phyloP scores from a whole-genome alignment of 169 alveolate genomes.

The Plasmodium malariae region DNA sequence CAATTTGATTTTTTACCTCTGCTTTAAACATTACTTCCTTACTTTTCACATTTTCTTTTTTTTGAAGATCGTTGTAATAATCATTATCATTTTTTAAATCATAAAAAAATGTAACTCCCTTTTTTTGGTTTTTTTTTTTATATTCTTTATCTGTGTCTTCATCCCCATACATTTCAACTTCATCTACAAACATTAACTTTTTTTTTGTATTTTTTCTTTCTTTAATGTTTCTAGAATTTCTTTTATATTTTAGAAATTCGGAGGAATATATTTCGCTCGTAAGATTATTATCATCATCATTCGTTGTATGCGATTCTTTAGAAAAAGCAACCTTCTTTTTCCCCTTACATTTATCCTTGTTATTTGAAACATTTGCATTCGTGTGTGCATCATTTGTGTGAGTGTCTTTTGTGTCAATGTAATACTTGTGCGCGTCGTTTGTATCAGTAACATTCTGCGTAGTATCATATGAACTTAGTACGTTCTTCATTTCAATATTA shows the following conservation, averaged over 20 bases:
- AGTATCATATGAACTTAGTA: background rate
- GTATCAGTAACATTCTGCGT: background rate
- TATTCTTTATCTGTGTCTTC: background rate
- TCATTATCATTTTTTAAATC: background rate
- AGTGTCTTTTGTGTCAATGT: background rate
- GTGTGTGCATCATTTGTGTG: background rate
- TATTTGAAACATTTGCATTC: background rate
- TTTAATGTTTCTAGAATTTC: background rate
- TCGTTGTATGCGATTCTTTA: background rate
- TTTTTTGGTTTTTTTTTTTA: constrained; percentile 10
- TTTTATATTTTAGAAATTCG: constrained; percentile 19
- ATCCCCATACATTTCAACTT: constrained; percentile 19
- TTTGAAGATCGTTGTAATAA: background rate
- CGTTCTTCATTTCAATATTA: background rate
- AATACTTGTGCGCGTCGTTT: background rate
- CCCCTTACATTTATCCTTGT: constrained; percentile 1
- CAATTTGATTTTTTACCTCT: constrained; percentile 4
- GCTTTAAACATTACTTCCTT: constrained; percentile 20
- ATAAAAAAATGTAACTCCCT: constrained; percentile 27
- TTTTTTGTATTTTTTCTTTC: constrained; percentile 22
- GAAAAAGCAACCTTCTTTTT: constrained; percentile 24
- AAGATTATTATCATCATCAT: background rate
- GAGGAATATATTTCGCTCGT: background rate
- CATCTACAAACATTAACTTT: constrained; percentile 59
- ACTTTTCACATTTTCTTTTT: constrained; percentile 13